Conservation (phyloP, 1,139 yeast genomes). For the Kluyveromyces sp. region DNA sequence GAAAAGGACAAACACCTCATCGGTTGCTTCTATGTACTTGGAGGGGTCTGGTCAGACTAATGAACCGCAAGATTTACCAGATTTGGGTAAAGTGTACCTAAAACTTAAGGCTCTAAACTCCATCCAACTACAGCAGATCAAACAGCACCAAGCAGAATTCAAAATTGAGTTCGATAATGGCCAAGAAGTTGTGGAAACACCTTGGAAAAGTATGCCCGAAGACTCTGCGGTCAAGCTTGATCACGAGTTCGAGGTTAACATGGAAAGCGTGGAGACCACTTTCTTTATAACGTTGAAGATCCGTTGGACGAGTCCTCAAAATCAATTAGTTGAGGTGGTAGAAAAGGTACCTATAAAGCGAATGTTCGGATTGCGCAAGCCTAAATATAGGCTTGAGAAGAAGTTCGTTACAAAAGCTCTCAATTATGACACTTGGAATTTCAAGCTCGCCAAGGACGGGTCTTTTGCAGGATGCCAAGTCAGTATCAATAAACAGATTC, state of each 20-base stretch:
- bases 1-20: background rate
- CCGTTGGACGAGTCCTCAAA: slow-evolving; percentile 44
- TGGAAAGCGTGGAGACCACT: slow-evolving; percentile 35
- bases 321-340: slow-evolving; percentile 48
- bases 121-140: slow-evolving; percentile 43
- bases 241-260: slow-evolving; percentile 82
- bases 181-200: slow-evolving; percentile 75
- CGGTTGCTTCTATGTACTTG: slow-evolving; percentile 1
- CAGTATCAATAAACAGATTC: slow-evolving; percentile 42
- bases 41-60: background rate
- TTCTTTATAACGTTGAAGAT: slow-evolving; percentile 71
- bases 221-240: slow-evolving; percentile 42
- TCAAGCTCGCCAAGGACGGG: slow-evolving; percentile 71
- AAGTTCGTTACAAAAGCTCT: slow-evolving; percentile 46
- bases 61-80: slow-evolving; percentile 28
- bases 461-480: slow-evolving; percentile 76
- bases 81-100: slow-evolving; percentile 69
- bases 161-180: slow-evolving; percentile 82
- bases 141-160: slow-evolving; percentile 53
- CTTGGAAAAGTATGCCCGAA: slow-evolving; percentile 44
- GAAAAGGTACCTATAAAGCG: slow-evolving; percentile 42
- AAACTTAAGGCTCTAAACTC: slow-evolving; percentile 34
- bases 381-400: slow-evolving; percentile 36
- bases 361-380: slow-evolving; percentile 32
- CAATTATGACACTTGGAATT: slow-evolving; percentile 48